Percentiles rank a stretch among this genome's conserved stretches.
Conservation (phyloP, 2,329 filamentous ascomycete species). For the Aspergillus niger region DNA sequence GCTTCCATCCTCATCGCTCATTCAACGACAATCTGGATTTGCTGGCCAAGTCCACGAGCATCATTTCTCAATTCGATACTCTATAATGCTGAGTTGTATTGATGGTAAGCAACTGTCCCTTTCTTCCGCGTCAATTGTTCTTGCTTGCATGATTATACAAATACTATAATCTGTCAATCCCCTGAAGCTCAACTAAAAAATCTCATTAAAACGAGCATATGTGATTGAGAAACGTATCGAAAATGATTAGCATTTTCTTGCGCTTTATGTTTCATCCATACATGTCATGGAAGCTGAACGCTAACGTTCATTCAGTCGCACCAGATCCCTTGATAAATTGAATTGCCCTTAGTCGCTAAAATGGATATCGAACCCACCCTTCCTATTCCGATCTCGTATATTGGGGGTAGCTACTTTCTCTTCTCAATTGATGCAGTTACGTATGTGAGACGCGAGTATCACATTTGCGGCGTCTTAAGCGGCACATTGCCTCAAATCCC, state of each 20-base stretch:
- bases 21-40: constrained; percentile 26
- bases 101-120: constrained; percentile 32
- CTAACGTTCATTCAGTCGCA: constrained; percentile 27
- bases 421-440: constrained; percentile 83
- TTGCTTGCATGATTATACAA: constrained; percentile 64
- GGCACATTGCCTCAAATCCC: constrained; percentile 89
- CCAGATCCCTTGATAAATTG: constrained; percentile 3
- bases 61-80: neutral
- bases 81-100: constrained; percentile 20
- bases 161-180: constrained; percentile 79
- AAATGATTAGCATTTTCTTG: constrained; percentile 33
- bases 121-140: neutral
- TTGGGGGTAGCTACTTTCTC: constrained; percentile 80
- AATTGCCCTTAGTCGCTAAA: constrained; percentile 7
- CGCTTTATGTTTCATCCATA: constrained; percentile 8
- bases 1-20: constrained; percentile 1
- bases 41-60: constrained; percentile 30
- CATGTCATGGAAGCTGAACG: constrained; percentile 16
- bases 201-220: constrained; percentile 40
- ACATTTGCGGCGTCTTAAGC: constrained; percentile 81
- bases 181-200: constrained; percentile 59
- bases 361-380: constrained; percentile 47
- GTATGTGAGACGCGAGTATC: constrained; percentile 74
- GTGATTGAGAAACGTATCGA: constrained; percentile 49
- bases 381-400: constrained; percentile 75